A percentile compares a stretch with the other conserved stretches of the same genome.
These are phyloP conservation scores for Xylaria sp. DNA, from an alignment of 2,329 filamentous ascomycete genomes.

Conservation along the genomic window DNA sequence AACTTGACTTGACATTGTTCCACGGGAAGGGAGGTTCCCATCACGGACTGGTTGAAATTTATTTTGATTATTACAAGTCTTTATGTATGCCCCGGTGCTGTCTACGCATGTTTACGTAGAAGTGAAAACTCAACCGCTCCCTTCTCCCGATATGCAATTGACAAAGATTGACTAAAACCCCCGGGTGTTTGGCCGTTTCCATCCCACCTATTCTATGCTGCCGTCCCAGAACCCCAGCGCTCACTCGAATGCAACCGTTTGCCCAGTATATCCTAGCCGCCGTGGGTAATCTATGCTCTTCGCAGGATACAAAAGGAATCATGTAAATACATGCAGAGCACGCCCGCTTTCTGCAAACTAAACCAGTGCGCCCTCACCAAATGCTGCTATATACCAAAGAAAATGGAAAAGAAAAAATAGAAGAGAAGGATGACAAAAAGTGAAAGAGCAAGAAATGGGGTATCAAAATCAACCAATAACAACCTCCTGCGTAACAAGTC, in stretches of 20 bases:
- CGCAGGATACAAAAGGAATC: conserved; percentile 14
- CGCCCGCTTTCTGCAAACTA: conserved; percentile 10
- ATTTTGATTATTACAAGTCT: conserved; percentile 19
- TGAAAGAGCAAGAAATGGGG: conserved; percentile 30
- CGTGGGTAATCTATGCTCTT: conserved; percentile 25
- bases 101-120: background rate
- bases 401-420: conserved; percentile 16
- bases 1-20: background rate
- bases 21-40: background rate
- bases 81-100: background rate
- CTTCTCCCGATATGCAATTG: conserved; percentile 7
- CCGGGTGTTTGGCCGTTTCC: conserved; percentile 2
- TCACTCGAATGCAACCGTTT: conserved; percentile 34
- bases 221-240: conserved; percentile 27
- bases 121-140: background rate
- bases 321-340: conserved; percentile 16
- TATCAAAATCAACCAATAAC: conserved; percentile 50
- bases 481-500: conserved; percentile 68
- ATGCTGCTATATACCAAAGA: conserved; percentile 16
- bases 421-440: conserved; percentile 12
- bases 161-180: conserved; percentile 9
- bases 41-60: background rate
- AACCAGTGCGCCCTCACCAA: conserved; percentile 19
- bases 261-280: conserved; percentile 21
- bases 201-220: conserved; percentile 28